Evolutionary conservation across 2,329 filamentous ascomycete genomes (phyloP), one percentile per base, ranked within the genome.

Genomic region (Pseudogymnoascus pannorum): DNA sequence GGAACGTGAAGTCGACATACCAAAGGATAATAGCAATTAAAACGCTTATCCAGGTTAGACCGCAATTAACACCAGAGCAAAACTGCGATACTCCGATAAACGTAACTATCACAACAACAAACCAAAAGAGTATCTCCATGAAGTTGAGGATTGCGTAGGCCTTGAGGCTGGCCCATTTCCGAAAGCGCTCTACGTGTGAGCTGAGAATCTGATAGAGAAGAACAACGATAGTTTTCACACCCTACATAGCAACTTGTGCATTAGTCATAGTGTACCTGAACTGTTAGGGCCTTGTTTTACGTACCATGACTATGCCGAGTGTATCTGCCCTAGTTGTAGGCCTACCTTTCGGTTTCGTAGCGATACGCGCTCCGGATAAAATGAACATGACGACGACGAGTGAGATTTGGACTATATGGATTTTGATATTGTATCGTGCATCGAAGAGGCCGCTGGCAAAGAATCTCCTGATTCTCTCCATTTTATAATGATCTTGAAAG

Each of bases 61-160:
- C 35, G 14, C 35, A 36, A 16, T n/a, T 36, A 16, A 36, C 35
- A 36, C 35, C 35, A 16, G 35, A 36, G 35, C 35, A 36, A 36
- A 36, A 16, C 35, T 16, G 8, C 8, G 35, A n/a, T 36, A 36
- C 5, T 7, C 35, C 35, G 14, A 36, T 36, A 9, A 69, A 64
- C 33, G 64, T 63, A 38, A 76, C 58, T 36, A 73, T 69, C 4
- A 72, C 66, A 6, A 75, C 72, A 4, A 69, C 72, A 14, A 69
- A 69, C 76, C 77, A 78, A 65, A 78, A 78, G 12, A 77, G 68
- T 12, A 75, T 64, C 64, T 79, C 76, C 14, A 78, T 66, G 51
- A 64, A 68, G 66, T 75, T 76, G 61, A 78, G 68, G 35, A 78
- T 74, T 4, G 69, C 64, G 65, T 76, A 72, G 4, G 75, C 75